These are phyloP conservation scores for Nicotiana benthamiana DNA, from an alignment of 257 asterid genomes.

Conservation along the genomic window DNA sequence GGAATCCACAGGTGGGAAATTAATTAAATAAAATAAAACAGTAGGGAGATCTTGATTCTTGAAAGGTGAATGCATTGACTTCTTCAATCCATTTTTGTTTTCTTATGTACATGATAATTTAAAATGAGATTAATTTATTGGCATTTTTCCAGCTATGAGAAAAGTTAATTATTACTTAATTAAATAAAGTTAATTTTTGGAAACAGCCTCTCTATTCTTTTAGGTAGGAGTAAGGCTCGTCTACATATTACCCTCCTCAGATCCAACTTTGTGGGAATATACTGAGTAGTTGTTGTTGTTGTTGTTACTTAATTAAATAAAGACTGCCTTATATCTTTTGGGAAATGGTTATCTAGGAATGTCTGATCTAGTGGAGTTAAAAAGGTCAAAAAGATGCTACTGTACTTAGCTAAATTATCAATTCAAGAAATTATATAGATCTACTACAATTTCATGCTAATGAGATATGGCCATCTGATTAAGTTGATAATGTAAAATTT, in stretches of 20 bases:
- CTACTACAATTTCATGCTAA: background rate
- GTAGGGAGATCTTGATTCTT: background rate
- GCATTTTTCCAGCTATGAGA: background rate
- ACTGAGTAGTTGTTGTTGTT: no score
- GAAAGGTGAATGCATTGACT: slow-evolving; percentile 2
- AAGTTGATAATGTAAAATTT: background rate
- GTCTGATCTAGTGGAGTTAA: background rate
- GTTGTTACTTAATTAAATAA: background rate
- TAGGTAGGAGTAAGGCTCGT: no score
- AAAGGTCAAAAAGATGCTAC: background rate
- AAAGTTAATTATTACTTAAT: background rate
- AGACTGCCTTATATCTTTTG: no score
- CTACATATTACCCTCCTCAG: no score
- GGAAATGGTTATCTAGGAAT: no score
- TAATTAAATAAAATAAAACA: background rate
- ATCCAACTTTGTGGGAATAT: no score
- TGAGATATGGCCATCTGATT: background rate
- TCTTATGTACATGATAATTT: background rate
- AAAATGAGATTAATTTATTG: background rate
- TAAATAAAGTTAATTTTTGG: no score
- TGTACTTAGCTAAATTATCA: background rate
- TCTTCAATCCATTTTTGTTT: background rate
- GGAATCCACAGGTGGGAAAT: background rate
- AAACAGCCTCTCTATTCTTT: no score
- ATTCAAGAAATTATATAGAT: background rate